Conservation (phyloP, 305 asterid species). For the Fraxinus angustifolia region DNA sequence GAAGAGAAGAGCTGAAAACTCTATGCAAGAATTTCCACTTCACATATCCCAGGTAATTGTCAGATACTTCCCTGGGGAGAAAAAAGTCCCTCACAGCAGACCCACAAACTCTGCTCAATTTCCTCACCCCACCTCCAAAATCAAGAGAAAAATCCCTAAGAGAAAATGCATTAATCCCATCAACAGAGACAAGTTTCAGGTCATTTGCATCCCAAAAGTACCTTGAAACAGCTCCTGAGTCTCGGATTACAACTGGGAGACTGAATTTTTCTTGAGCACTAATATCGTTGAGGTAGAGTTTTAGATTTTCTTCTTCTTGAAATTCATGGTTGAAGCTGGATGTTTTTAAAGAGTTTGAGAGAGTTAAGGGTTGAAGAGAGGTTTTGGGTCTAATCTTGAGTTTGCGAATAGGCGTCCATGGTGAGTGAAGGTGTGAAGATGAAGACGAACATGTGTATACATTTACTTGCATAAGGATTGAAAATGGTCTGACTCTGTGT, state of each 20-base stretch:
- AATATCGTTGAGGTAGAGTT: conserved; percentile 5
- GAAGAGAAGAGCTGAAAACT: conserved; percentile 88
- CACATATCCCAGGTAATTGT: conserved; percentile 74
- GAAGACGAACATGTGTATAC: conserved; percentile 25
- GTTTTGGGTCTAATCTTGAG: conserved; percentile 37
- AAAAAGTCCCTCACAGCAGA: conserved; percentile 57
- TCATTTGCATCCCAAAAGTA: conserved; percentile 72
- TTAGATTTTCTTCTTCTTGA: conserved; percentile 24
- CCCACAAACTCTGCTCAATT: conserved; percentile 38
- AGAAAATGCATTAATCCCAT: conserved; percentile 42
- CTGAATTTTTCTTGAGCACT: conserved; percentile 25
- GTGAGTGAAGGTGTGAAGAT: conserved; percentile 23
- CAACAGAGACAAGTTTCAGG: conserved; percentile 49
- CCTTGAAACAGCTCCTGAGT: conserved; percentile 52
- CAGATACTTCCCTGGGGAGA: conserved; percentile 66
- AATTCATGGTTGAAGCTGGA: conserved; percentile 27
- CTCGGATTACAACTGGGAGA: conserved; percentile 56
- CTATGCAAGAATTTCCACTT: conserved; percentile 94
- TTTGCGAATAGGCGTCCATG: conserved; percentile 22
- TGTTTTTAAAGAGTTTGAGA: conserved; percentile 36
- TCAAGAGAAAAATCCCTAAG: conserved; percentile 39
- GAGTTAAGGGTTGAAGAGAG: conserved; percentile 49
- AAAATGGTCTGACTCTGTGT: neutral
- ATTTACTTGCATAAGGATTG: conserved; percentile 19
- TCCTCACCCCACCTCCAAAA: conserved; percentile 51